Base-by-base conservation (phyloP, 2,329 filamentous ascomycete genomes). In the Beauveria sp. region DNA sequence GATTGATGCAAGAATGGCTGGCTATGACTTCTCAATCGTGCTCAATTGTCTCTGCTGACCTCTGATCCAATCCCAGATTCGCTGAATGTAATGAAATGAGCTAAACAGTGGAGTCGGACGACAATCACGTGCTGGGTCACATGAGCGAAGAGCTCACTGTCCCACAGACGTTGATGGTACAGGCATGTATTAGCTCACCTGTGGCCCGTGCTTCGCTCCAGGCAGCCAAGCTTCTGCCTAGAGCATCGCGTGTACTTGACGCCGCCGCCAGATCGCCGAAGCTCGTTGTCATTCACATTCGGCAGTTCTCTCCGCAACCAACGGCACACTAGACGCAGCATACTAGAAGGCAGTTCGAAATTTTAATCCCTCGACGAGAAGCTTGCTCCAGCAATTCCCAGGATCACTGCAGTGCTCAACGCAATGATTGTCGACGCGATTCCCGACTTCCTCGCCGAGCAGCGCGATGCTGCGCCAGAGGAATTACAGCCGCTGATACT, bases 401-500 rank as follows among this genome's bases (percentile, higher is more conserved):
- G 22, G 22, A 24, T 10, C 47, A 41, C 34, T 12, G 41, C 55
- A 51, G 24, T 37, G 9, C 12, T 14, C 14, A 48, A 44, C 54
- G 68, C 69, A 68, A 96, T 96, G 91, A 92, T 90, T 75, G 83
- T 85, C 78, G 90, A 96, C 75, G 86, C 88, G 71, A 94, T 97
- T 75, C 84, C 91, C 72, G 91, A 96, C 75, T 96, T 97, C 78
- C 89, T 99, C 66, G 85, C 87, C 64, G 89, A 96, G 69, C 90
- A 96, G 84, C 89, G 92, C 73, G 91, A 96, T 72, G 81, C 87
- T 73, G 90, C 92, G 70, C 90, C 92, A 57, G 90, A 92, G 68
- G 90, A 96, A 74, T 84, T 96, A 58, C 92, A 97, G 77, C 84
- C 88, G 70, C 85, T 90, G 70, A 90, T 97, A 75, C 84, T 99